These are phyloP conservation scores for Grosmannia serpens DNA, from an alignment of 2,329 filamentous ascomycete species.

Conservation along the genomic window DNA sequence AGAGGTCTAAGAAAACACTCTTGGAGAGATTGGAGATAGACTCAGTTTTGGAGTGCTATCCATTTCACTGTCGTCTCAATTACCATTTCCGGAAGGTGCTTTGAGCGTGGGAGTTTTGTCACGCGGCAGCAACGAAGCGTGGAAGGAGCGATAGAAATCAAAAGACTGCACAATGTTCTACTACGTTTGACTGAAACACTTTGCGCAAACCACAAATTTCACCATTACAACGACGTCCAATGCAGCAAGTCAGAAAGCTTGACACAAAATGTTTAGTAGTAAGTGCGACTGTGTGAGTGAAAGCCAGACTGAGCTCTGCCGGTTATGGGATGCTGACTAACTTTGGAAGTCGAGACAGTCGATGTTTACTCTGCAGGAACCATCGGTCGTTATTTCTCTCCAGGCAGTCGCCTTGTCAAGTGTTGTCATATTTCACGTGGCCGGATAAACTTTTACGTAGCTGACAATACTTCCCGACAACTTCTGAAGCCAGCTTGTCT, in stretches of 20 bases:
- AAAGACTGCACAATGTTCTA: neutral
- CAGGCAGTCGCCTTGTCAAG: too few relatives aligned
- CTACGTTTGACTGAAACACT: too few relatives aligned
- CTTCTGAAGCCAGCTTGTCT: neutral
- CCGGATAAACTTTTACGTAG: too few relatives aligned
- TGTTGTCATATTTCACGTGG: too few relatives aligned
- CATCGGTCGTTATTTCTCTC: neutral
- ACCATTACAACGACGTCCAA: too few relatives aligned
- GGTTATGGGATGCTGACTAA: too few relatives aligned
- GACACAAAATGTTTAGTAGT: neutral
- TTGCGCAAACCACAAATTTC: too few relatives aligned
- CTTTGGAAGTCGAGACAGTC: too few relatives aligned
- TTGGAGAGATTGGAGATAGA: neutral
- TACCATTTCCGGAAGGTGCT: neutral
- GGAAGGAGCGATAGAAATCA: neutral
- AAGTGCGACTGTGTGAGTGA: neutral
- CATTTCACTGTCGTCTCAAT: neutral
- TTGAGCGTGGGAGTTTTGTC: neutral
- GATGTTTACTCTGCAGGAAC: neutral
- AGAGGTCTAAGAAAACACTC: too few relatives aligned
- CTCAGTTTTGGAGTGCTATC: too few relatives aligned
- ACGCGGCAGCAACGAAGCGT: neutral
- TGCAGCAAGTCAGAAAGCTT: too few relatives aligned
- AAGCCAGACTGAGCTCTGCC: too few relatives aligned
- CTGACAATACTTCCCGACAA: neutral